Base-by-base conservation (phyloP, 1,284 basidiomycete genomes). In the Lentinus polychrous region DNA sequence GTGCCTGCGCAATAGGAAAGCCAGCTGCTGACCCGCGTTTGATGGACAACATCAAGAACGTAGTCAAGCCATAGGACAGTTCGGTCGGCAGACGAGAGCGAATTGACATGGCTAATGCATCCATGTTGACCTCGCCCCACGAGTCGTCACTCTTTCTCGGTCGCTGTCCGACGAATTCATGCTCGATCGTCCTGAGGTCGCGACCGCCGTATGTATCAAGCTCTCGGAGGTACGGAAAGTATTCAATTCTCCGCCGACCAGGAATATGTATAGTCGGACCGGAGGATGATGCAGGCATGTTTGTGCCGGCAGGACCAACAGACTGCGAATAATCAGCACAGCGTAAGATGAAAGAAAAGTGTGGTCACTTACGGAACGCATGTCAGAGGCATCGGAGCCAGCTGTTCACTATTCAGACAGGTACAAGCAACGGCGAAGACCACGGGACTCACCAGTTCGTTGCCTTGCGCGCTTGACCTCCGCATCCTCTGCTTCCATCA, bases 21-120 rank as follows among this genome's bases (percentile, higher is more conserved):
- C 84, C 83, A 1, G 79, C 70, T 48, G 76, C 69, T 42, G 58
- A 70, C 40, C 80, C 78, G 23, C 81, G 77, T 76, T 88, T 81
- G 4, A 86, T 83, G 2, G 87, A 86, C 48, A 99, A 71, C 60
- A 97, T 74, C n/a, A 85, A 84, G 55, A 98, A 74, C 1, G 91
- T 91, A 22, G 93, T 93, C 56, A 99, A 70, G 3, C 89, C 91
- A 63, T 95, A 98, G 2, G 91, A 84, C 38, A 96, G 70, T 63
- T 99, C 94, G 38, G 78, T 75, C 2, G 85, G 79, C 36, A 98
- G 68, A 34, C 94, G 75, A 32, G 91, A 95, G 34, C 93, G 84
- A 45, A 99, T 68, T 27, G 91, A 91, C 84, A 99, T 86, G 34
- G 85, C 86, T 45, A 99, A 73, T 7, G 82, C 83, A 60, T 94